A percentile compares a stretch with the other conserved stretches of the same genome.
phyloP scores from a whole-genome alignment of 2,329 filamentous ascomycete genomes.

The Ciborinia camelliae region DNA sequence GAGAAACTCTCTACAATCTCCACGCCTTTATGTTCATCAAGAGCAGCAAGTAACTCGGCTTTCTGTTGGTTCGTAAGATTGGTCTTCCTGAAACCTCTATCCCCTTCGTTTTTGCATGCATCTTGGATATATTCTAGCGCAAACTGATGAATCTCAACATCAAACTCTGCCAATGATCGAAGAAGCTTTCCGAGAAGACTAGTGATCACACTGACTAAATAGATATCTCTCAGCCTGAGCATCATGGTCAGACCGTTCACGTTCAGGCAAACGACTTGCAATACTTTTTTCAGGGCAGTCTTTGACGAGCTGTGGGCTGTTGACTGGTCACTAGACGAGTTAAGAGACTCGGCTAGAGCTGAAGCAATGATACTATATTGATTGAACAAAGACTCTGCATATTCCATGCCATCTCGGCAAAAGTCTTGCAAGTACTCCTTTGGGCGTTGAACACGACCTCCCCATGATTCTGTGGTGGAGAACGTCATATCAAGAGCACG shows the following conservation, averaged over 20 bases:
- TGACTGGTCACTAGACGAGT: constrained; percentile 33
- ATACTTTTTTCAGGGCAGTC: constrained; percentile 49
- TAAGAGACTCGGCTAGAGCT: constrained; percentile 42
- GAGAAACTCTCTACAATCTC: constrained; percentile 49
- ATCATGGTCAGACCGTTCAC: constrained; percentile 75
- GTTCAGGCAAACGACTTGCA: constrained; percentile 62
- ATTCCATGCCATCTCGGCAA: constrained; percentile 91
- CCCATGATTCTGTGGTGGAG: constrained; percentile 79
- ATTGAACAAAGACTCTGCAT: constrained; percentile 79
- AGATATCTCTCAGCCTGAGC: constrained; percentile 85
- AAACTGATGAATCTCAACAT: constrained; percentile 63
- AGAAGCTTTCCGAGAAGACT: constrained; percentile 82
- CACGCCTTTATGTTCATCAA: constrained; percentile 57
- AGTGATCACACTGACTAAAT: constrained; percentile 78
- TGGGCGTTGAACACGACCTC: constrained; percentile 53
- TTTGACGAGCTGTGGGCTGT: constrained; percentile 32
- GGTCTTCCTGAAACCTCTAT: constrained; percentile 61
- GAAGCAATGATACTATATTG: constrained; percentile 76
- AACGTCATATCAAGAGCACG: constrained; percentile 76
- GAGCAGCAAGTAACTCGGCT: constrained; percentile 69
- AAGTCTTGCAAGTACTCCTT: constrained; percentile 76
- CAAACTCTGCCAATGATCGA: constrained; percentile 71
- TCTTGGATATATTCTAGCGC: constrained; percentile 61
- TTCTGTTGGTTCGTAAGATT: constrained; percentile 81
- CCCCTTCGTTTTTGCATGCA: constrained; percentile 56